phyloP scores from a whole-genome alignment of 23 red algal species.

The Gracilaria gracilis region DNA sequence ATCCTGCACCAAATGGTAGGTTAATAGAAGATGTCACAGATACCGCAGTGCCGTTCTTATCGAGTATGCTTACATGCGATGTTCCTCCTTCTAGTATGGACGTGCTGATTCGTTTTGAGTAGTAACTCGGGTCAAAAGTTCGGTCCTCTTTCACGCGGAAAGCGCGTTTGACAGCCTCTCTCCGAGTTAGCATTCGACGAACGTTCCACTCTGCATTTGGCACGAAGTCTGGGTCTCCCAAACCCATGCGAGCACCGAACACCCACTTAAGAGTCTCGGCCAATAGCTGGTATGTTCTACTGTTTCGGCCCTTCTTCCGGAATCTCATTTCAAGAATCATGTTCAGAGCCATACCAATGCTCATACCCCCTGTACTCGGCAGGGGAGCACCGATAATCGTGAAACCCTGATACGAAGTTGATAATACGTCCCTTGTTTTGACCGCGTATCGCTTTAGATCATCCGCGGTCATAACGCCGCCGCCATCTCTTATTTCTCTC shows the following conservation, averaged over 20 bases:
- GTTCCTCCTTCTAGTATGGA: conserved; percentile 83
- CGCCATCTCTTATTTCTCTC: conserved; percentile 70
- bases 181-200: conserved; percentile 70
- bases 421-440: conserved; percentile 51
- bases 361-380: conserved; percentile 81
- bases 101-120: conserved; percentile 36
- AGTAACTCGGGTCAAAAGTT: conserved; percentile 47
- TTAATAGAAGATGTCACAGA: conserved; percentile 89
- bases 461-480: conserved; percentile 77
- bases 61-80: conserved; percentile 87
- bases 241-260: conserved; percentile 78
- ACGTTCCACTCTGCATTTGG: conserved; percentile 46
- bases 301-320: conserved; percentile 62
- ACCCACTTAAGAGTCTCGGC: conserved; percentile 89
- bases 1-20: conserved; percentile 82
- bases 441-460: conserved; percentile 78
- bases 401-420: conserved; percentile 69
- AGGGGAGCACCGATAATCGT: conserved; percentile 79
- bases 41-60: conserved; percentile 85
- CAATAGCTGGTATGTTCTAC: conserved; percentile 50
- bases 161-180: conserved; percentile 52
- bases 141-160: conserved; percentile 29
- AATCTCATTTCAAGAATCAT: conserved; percentile 75
- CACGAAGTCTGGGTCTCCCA: conserved; percentile 96
- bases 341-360: conserved; percentile 81